These are phyloP conservation scores for Termitomyces sp. DNA, from an alignment of 768 basidiomycete genomes.

Conservation along the genomic window DNA sequence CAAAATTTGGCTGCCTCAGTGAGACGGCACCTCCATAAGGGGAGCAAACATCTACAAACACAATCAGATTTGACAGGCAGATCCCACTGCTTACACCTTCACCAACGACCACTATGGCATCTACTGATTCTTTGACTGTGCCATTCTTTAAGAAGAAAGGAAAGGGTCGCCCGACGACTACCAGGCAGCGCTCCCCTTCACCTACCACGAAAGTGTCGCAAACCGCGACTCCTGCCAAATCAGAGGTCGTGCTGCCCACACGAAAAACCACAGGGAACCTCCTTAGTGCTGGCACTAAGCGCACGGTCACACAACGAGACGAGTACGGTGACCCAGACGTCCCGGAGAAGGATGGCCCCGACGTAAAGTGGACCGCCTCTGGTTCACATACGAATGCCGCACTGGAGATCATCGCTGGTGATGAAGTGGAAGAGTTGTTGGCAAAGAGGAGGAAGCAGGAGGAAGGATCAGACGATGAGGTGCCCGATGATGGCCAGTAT, in stretches of 20 bases:
- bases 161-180: conserved; percentile 68
- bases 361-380: conserved; percentile 73
- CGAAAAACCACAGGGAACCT: conserved; percentile 65
- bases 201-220: conserved; percentile 26
- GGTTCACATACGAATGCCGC: conserved; percentile 71
- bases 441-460: conserved; percentile 63
- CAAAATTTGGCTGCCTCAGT: no score
- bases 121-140: conserved; percentile 42
- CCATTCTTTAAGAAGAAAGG: conserved; percentile 87
- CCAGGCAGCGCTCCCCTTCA: conserved; percentile 70
- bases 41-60: no score
- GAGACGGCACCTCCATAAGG: no score
- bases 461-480: conserved; percentile 44
- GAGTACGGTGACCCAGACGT: conserved; percentile 39
- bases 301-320: conserved; percentile 60
- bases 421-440: conserved; percentile 72
- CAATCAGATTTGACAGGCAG: no score
- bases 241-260: conserved; percentile 73
- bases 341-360: conserved; percentile 56
- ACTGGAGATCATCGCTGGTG: conserved; percentile 75
- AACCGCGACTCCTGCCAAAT: conserved; percentile 38
- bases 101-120: conserved; percentile 28
- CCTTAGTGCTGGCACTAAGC: conserved; percentile 50
- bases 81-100: no score
- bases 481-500: conserved; percentile 82